Base-by-base conservation (phyloP, 2,329 filamentous ascomycete genomes). In the Monosporascus ibericus region DNA sequence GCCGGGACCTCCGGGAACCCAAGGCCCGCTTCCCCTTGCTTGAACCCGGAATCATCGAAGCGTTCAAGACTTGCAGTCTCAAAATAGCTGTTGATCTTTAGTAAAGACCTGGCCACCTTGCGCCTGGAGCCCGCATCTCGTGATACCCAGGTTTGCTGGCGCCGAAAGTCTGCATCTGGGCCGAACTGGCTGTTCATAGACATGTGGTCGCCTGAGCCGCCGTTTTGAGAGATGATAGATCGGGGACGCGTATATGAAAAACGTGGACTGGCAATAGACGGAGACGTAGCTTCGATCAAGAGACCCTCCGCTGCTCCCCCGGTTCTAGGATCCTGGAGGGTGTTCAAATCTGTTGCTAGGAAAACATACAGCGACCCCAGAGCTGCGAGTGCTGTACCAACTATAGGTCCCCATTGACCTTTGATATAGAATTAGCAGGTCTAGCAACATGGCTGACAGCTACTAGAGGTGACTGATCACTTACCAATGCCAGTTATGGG, bases 391-490 rank as follows among this genome's bases (percentile, higher is more conserved):
- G 67, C 73, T 2, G 82, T 83, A 44, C 79, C 83, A 22, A 79
- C 78, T 8, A 85, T 77, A 0, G 81, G 80, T 15, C 75, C 75
- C 81, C 82, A 85, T 68, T 85, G 80, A 37, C 79, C 76, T 79
- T 50, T 3, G 36, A 40, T 47, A 48, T 27, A 37, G 61, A 47
- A 25, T 48, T 54, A 40, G 36, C 22, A 14, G 17, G 7, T 18
- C 5, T 14, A 51, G 25, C 11, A 15, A 51, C 18, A 3, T 6
- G 9, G 6, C 36, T 39, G 8, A 49, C n/a, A 17, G 38, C 15
- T 11, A 22, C 40, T 5, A 49, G 15, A 15, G 39, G 20, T 6
- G 20, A 15, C 37, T 36, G 8, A 4, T 17, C 5, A 68, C 75
- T 58, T 67, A 82, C 81, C 82, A 48, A 87, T 74, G 55, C 78